A percentile compares a stretch with the other conserved stretches of the same genome.
Evolutionary conservation across 169 alveolate species (phyloP).

Genomic region (Condylostoma magnum): DNA sequence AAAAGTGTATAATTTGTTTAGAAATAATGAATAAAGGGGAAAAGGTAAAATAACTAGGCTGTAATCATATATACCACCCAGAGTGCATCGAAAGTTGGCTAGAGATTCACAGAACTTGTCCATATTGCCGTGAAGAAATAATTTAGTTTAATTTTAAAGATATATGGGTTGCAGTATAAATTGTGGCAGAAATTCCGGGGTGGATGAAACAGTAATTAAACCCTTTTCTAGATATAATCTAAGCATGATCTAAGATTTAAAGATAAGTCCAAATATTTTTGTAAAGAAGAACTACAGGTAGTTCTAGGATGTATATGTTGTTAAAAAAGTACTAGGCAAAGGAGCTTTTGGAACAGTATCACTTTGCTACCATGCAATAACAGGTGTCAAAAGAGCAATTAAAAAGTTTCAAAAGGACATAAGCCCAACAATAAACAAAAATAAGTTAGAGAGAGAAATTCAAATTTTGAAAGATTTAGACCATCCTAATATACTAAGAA

Average conservation of each 20-base stretch:
- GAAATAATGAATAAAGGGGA: too few species aligned
- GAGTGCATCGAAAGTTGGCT: too few species aligned
- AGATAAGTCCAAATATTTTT: background rate
- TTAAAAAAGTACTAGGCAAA: background rate
- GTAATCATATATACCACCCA: too few species aligned
- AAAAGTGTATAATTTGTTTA: too few species aligned
- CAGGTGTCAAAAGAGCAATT: constrained; percentile 24
- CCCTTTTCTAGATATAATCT: too few species aligned
- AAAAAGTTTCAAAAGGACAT: constrained; percentile 36
- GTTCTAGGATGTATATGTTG: background rate
- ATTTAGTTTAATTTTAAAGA: too few species aligned
- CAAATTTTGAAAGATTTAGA: constrained; percentile 66
- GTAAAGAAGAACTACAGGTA: background rate
- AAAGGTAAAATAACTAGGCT: too few species aligned
- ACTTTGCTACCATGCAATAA: background rate
- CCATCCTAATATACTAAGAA: constrained; percentile 73
- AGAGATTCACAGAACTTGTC: too few species aligned
- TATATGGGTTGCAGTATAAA: too few species aligned
- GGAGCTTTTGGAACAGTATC: background rate
- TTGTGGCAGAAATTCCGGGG: too few species aligned
- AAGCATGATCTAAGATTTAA: background rate
- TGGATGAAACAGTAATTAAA: too few species aligned
- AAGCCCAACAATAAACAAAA: constrained; percentile 10
- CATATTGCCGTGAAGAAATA: too few species aligned
- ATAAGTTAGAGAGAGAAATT: constrained; percentile 46